Evolutionary conservation across 2,329 filamentous ascomycete species (phyloP).

Genomic region (Alternaria ventricosa): DNA sequence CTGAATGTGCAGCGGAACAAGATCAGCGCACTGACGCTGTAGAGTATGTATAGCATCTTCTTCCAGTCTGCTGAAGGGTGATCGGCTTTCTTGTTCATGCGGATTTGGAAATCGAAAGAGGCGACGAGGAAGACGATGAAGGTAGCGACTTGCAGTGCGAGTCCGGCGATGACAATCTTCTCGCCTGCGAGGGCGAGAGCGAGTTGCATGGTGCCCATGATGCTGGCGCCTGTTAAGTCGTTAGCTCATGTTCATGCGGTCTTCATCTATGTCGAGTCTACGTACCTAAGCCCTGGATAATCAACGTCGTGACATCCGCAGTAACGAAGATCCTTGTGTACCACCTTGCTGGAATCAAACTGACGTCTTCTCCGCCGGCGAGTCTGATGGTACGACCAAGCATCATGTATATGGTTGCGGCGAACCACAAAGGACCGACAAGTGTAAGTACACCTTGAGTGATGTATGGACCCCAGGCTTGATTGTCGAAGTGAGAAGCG

Average conservation of each 20-base stretch:
- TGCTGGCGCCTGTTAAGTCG: conserved; percentile 27
- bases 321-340: conserved; percentile 39
- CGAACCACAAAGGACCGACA: conserved; percentile 55
- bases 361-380: conserved; percentile 33
- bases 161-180: conserved; percentile 44
- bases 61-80: conserved; percentile 20
- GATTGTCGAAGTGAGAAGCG: conserved; percentile 46
- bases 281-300: conserved; percentile 41
- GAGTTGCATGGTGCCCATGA: conserved; percentile 46
- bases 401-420: conserved; percentile 57
- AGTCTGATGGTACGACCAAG: conserved; percentile 49
- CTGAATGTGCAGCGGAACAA: conserved; percentile 59
- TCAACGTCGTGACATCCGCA: conserved; percentile 37
- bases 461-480: conserved; percentile 50
- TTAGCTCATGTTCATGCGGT: not conserved
- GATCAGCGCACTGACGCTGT: conserved; percentile 56
- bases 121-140: conserved; percentile 42
- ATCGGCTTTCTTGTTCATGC: conserved; percentile 25
- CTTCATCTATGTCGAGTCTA: not conserved
- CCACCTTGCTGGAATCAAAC: conserved; percentile 35
- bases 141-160: conserved; percentile 42
- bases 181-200: conserved; percentile 38
- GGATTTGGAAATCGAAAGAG: conserved; percentile 38
- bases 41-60: conserved; percentile 50
- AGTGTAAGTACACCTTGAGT: conserved; percentile 52